Conservation (phyloP, 2,329 filamentous ascomycete genomes). For the Raffaelea deltoideospora region DNA sequence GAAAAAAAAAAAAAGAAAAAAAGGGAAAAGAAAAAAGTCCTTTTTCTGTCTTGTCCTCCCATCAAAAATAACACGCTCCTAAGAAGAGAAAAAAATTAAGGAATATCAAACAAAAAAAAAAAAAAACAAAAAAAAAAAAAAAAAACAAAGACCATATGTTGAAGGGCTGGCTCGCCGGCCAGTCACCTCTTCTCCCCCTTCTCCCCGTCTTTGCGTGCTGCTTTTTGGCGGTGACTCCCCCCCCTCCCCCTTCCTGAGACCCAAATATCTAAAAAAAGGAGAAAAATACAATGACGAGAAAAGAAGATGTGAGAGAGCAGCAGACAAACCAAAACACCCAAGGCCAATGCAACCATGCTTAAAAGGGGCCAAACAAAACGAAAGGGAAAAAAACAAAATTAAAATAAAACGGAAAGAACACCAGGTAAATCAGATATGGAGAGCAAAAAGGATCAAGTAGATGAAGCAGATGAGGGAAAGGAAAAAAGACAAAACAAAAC, state of each 20-base stretch:
- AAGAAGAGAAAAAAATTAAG: background rate
- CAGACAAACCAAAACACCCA: background rate
- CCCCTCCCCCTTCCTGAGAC: too few species aligned
- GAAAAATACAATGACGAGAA: too few species aligned
- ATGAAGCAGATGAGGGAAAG: too few species aligned
- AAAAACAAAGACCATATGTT: background rate
- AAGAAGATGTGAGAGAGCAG: too few species aligned
- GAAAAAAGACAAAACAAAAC: background rate
- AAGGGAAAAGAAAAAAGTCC: background rate
- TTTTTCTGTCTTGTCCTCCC: too few species aligned
- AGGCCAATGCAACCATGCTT: background rate
- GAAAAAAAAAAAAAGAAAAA: background rate
- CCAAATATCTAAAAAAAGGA: too few species aligned
- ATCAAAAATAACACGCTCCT: background rate
- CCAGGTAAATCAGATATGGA: background rate
- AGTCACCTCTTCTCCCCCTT: too few species aligned
- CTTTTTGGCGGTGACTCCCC: too few species aligned
- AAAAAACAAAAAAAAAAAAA: background rate
- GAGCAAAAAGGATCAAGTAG: too few species aligned
- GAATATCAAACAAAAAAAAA: background rate
- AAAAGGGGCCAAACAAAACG: too few species aligned
- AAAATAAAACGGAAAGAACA: background rate
- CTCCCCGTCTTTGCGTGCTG: too few species aligned
- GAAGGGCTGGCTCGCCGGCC: background rate
- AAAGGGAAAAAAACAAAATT: background rate